Conservation (phyloP, 352 stramenopile genomes). For the Pythium phragmiticola region DNA sequence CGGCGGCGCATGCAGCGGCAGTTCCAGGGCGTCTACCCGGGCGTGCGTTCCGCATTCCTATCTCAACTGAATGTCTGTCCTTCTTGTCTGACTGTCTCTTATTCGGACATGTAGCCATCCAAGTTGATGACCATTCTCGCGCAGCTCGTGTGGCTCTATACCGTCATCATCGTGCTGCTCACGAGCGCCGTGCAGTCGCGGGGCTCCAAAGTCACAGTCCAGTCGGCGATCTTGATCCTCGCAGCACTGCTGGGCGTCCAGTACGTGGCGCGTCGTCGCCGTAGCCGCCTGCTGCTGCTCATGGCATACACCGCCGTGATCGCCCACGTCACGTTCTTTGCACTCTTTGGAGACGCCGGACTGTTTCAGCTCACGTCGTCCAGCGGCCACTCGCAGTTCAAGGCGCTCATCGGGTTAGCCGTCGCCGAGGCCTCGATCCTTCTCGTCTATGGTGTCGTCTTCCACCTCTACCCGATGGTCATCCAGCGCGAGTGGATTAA, state of each 20-base stretch:
- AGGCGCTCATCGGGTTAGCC: conserved; percentile 17
- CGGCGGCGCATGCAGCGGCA: conserved; percentile 32
- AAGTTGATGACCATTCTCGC: conserved; percentile 12
- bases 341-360: conserved; percentile 12
- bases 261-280: not conserved
- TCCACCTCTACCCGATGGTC: conserved; percentile 42
- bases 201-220: not conserved
- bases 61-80: not conserved
- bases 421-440: conserved; percentile 34
- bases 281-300: conserved; percentile 12
- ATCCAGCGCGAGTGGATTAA: conserved; percentile 39
- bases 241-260: conserved; percentile 1
- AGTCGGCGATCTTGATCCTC: conserved; percentile 4
- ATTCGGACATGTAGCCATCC: conserved; percentile 9
- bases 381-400: not conserved
- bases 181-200: not conserved
- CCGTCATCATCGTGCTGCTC: conserved; percentile 13
- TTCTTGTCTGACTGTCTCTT: not conserved
- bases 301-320: conserved; percentile 15
- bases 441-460: conserved; percentile 34
- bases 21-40: conserved; percentile 36
- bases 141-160: conserved; percentile 22
- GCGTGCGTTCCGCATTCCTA: conserved; percentile 1
- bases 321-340: conserved; percentile 14
- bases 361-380: conserved; percentile 25